Conservation (phyloP, 2,329 filamentous ascomycete genomes). For the Calonectria pseudoturangicola region DNA sequence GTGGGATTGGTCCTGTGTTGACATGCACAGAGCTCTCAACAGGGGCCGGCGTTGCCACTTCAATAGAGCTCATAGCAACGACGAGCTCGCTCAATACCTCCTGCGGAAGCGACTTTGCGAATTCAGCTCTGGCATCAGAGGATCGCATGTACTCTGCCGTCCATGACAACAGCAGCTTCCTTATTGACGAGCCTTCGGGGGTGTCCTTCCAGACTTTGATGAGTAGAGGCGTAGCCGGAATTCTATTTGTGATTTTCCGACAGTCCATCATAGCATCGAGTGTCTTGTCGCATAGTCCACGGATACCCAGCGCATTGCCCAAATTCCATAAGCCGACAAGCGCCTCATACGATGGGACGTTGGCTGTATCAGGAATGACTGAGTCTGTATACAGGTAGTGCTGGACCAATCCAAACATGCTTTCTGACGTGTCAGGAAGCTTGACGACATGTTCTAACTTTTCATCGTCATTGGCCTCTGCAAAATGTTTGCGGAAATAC, state of each 20-base stretch:
- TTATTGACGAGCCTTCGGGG: conserved; percentile 75
- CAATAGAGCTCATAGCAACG: conserved; percentile 75
- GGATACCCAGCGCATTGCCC: conserved; percentile 70
- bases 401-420: conserved; percentile 74
- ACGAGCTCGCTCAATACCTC: conserved; percentile 79
- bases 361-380: conserved; percentile 64
- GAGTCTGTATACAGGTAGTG: conserved; percentile 72
- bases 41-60: conserved; percentile 54
- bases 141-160: conserved; percentile 78
- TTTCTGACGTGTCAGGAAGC: conserved; percentile 67
- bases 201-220: conserved; percentile 78
- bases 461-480: conserved; percentile 57
- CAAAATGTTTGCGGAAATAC: conserved; percentile 69
- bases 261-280: conserved; percentile 76
- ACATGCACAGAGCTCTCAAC: conserved; percentile 13
- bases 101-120: conserved; percentile 76
- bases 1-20: conserved; percentile 56
- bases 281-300: conserved; percentile 73
- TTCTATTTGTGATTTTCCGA: conserved; percentile 70
- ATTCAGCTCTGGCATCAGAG: conserved; percentile 73
- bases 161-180: conserved; percentile 76
- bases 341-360: conserved; percentile 71
- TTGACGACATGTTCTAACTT: conserved; percentile 70
- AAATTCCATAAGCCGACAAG: conserved; percentile 75
- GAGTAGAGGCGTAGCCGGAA: conserved; percentile 75